Percentiles rank a stretch among this genome's conserved stretches.
Conservation (phyloP, 2,329 filamentous ascomycete genomes). For the Elsinoe batatas region DNA sequence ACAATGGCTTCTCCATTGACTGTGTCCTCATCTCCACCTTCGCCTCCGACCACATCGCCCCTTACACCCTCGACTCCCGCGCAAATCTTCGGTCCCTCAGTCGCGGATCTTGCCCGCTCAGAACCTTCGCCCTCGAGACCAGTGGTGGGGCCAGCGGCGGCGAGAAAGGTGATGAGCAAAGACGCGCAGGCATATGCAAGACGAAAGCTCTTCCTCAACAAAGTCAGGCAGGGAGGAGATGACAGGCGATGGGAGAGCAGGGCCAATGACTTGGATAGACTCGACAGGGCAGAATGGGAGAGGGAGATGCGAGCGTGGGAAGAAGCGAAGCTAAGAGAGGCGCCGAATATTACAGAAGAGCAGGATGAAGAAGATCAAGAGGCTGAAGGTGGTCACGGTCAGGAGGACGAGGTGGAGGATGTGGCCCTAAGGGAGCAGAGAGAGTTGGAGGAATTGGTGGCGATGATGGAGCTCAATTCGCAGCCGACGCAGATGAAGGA, state of each 20-base stretch:
- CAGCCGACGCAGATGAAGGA: no score
- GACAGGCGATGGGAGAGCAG: neutral
- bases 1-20: neutral
- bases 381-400: neutral
- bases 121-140: neutral
- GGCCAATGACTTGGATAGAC: neutral
- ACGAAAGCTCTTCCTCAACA: neutral
- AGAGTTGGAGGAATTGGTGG: conserved; percentile 9
- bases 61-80: neutral
- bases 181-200: neutral
- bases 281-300: conserved; percentile 7
- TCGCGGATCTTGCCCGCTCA: neutral
- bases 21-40: neutral
- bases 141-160: neutral
- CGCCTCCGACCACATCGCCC: neutral
- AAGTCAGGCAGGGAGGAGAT: conserved; percentile 7
- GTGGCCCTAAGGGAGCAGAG: neutral
- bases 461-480: neutral
- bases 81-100: neutral
- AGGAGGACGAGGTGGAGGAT: conserved; percentile 5
- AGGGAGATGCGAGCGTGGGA: conserved; percentile 5
- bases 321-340: neutral
- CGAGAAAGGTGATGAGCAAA: neutral
- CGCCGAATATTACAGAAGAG: neutral
- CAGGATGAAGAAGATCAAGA: neutral